Conservation (phyloP, 176 grass and related monocot species). For the Triticum dicoccoides region DNA sequence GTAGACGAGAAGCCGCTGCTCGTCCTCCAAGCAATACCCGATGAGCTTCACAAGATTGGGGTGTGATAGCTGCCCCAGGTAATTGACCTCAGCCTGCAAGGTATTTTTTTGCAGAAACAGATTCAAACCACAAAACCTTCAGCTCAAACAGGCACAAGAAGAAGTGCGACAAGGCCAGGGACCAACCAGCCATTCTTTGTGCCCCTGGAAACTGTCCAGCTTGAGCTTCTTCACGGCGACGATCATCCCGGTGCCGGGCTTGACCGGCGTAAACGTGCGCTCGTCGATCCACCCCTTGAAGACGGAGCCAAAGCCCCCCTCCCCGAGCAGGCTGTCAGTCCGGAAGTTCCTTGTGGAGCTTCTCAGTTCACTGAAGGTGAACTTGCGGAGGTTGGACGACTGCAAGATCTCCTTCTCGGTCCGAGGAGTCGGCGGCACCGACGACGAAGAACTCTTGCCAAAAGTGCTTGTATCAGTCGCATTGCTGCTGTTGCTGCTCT, state of each 20-base stretch:
- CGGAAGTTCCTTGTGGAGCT: slow-evolving; percentile 83
- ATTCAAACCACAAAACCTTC: slow-evolving; percentile 16
- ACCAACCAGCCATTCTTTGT: slow-evolving; percentile 95
- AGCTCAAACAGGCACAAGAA: neutral
- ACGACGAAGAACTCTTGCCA: slow-evolving; percentile 50
- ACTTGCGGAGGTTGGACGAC: slow-evolving; percentile 72
- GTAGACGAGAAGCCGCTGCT: slow-evolving; percentile 88
- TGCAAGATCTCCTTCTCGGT: slow-evolving; percentile 80
- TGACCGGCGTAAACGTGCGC: slow-evolving; percentile 62
- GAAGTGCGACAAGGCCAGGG: neutral
- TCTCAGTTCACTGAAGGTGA: slow-evolving; percentile 75
- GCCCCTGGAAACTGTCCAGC: slow-evolving; percentile 82
- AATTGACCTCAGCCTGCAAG: slow-evolving; percentile 93
- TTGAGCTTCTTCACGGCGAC: slow-evolving; percentile 97
- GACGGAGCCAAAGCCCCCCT: slow-evolving; percentile 87
- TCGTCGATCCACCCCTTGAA: slow-evolving; percentile 98
- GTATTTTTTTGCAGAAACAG: slow-evolving; percentile 12
- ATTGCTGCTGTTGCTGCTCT: slow-evolving; percentile 45
- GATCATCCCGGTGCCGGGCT: slow-evolving; percentile 71
- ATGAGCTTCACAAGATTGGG: slow-evolving; percentile 91
- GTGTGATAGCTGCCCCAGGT: slow-evolving; percentile 76
- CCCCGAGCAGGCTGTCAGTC: slow-evolving; percentile 73
- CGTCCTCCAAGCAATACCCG: slow-evolving; percentile 92
- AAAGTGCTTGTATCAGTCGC: slow-evolving; percentile 40
- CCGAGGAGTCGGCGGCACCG: slow-evolving; percentile 60